Evolutionary conservation across 257 asterid species (phyloP), one percentile per base, ranked within the genome.

Genomic region (Penstemon barbatus): DNA sequence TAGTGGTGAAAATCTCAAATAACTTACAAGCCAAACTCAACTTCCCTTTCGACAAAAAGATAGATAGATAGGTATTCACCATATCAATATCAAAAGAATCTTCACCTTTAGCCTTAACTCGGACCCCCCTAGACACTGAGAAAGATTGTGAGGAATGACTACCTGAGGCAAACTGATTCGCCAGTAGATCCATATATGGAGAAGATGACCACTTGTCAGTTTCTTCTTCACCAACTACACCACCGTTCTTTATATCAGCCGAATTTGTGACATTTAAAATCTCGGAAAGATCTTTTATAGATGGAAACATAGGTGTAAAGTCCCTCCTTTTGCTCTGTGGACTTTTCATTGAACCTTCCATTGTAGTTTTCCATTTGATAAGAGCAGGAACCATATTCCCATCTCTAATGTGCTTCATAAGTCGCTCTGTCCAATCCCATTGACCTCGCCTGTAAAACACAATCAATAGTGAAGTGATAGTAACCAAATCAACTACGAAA

Each of bases 141-240:
- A 81, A 87, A 37, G 71, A 11, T 12, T 61, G 75, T 13, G 75
- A 49, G 56, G 78, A 49, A 49, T 39, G 72, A 61, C 67, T 46
- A 58, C 73, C 42, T 13, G 83, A 77, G 65, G 74, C 44, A 18
- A 68, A 72, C 62, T 73, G 77, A 71, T 79, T 76, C 6, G 96
- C 96, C 70, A 93, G 84, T 75, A 18, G 64, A 80, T 93, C 96
- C 96, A 93, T 87, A 66, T 86, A 82, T 5, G 96, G 99, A 55
- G 99, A 93, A 59, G 97, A 87, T 48, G 99, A 93, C 99, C 97
- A 93, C 64, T 86, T 86, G 68, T 92, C 94, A 51, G 71, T 71
- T 61, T 80, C 77, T 25, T 66, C 81, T 45, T 38, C 62, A 12
- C 65, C 75, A 57, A 11, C 63, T n/a, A 37, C 62, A 61, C 69